Percentiles rank a stretch among this genome's conserved stretches.
Evolutionary conservation across 169 alveolate species (phyloP).

Genomic region (Cryptosporidium parvum): DNA sequence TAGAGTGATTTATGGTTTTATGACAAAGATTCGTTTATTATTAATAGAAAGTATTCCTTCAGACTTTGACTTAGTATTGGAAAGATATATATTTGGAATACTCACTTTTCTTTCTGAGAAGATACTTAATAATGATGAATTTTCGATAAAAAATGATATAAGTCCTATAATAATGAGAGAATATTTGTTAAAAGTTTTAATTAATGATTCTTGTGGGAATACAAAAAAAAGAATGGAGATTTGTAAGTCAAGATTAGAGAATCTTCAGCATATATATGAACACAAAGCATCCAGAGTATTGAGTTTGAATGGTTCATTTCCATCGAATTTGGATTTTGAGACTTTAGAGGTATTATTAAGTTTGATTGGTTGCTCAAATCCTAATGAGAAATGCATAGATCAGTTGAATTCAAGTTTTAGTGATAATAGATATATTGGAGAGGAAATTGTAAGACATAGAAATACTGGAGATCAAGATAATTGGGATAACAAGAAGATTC

Average conservation of each 20-base stretch:
- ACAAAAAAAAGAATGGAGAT: constrained; percentile 21
- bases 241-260: constrained; percentile 14
- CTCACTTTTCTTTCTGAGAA: constrained; percentile 2
- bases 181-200: not conserved
- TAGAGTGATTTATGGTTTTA: constrained; percentile 5
- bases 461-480: not conserved
- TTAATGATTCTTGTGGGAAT: not conserved
- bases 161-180: constrained; percentile 19
- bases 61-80: constrained; percentile 13
- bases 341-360: not conserved
- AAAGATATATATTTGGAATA: constrained; percentile 5
- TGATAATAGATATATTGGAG: not conserved
- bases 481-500: not conserved
- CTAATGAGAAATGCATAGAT: not conserved
- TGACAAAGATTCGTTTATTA: constrained; percentile 4
- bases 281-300: constrained; percentile 16
- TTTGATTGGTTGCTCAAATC: not conserved
- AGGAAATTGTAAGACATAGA: not conserved
- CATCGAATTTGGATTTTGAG: constrained; percentile 27
- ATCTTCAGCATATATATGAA: constrained; percentile 32
- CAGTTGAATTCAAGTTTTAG: not conserved
- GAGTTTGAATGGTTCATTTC: constrained; percentile 53
- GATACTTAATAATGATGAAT: not conserved
- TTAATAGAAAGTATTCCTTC: constrained; percentile 24
- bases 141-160: not conserved